A percentile compares a stretch with the other conserved stretches of the same genome.
Conservation (phyloP, 176 grass and related monocot species). For the Aegilops umbellulata region DNA sequence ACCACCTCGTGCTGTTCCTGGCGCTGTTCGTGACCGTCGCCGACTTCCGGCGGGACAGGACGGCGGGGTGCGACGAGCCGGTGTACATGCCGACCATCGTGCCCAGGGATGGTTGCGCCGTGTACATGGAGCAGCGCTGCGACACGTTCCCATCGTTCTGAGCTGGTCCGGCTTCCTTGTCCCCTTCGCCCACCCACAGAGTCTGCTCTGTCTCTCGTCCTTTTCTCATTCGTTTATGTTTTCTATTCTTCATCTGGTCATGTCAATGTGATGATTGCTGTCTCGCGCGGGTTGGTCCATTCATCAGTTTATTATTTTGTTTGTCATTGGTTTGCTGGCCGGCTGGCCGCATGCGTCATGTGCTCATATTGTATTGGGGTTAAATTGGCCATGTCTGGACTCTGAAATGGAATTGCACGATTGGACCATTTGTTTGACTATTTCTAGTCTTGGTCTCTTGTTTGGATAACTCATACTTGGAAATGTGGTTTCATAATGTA, state of each 20-base stretch:
- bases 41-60: conserved; percentile 59
- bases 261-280: not conserved
- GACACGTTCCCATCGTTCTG: conserved; percentile 38
- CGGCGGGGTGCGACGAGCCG: conserved; percentile 55
- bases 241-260: not conserved
- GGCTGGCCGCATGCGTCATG: not conserved
- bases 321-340: not conserved
- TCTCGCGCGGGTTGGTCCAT: not conserved
- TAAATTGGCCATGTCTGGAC: not conserved
- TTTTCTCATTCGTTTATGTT: not conserved
- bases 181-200: not conserved
- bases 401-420: not conserved
- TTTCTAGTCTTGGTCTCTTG: not conserved
- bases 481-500: too few relatives aligned
- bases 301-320: conserved; percentile 15
- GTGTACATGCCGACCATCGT: conserved; percentile 81
- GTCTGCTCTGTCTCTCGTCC: not conserved
- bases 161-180: not conserved
- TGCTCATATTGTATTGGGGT: not conserved
- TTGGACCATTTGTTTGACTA: not conserved
- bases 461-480: not conserved
- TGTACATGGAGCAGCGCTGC: conserved; percentile 48
- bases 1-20: conserved; percentile 86
- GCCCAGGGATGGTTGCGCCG: conserved; percentile 66
- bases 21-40: conserved; percentile 65